Evolutionary conservation across 2,329 filamentous ascomycete species (phyloP), one percentile per base, ranked within the genome.

Genomic region (Phyllosticta paracitricarpa): DNA sequence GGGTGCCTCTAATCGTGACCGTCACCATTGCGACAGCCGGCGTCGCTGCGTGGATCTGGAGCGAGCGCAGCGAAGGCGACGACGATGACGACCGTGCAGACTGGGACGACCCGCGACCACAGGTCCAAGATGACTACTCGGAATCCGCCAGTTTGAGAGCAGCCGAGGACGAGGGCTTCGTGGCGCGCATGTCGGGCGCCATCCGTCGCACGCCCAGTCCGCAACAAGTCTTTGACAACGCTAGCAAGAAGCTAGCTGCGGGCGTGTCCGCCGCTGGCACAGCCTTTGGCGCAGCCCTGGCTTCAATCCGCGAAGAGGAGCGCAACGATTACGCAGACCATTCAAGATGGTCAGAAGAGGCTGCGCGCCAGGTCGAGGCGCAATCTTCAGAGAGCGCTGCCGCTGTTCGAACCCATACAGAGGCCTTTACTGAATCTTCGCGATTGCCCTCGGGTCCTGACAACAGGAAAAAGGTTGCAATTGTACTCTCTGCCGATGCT

Each of bases 11-110:
- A 61, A 87, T 86, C 66, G 76, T 96, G 65, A 97, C 92, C 57
- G 85, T 96, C 62, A 92, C 91, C 55, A 85, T 95, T 67, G 93
- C 93, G 63, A 91, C 92, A 24, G 86, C 89, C 61, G 91, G 92
- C 35, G 77, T 96, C 56, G 92, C 87, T 58, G 91, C 91, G 62
- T 97, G 93, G 93, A 85, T 92, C 63, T 96, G 91, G 91, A 95
- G 89, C 73, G 91, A 96, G 77, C 87, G 90, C 69, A 84, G 82
- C 33, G 87, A 91, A 28, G 82, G 85, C 59, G 81, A 84, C 62
- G 81, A 85, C 64, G 79, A 81, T 59, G 77, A 79, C 60, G 54
- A 63, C 30, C 71, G 73, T 52, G 65, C 65, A 48, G 65, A 69
- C 57, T 63, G 66, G 48, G 56, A 58, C 3, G 61, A 57, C 22